These are phyloP conservation scores for Eragrostis curvula DNA, from an alignment of 176 grass and related monocot species.

Conservation along the genomic window DNA sequence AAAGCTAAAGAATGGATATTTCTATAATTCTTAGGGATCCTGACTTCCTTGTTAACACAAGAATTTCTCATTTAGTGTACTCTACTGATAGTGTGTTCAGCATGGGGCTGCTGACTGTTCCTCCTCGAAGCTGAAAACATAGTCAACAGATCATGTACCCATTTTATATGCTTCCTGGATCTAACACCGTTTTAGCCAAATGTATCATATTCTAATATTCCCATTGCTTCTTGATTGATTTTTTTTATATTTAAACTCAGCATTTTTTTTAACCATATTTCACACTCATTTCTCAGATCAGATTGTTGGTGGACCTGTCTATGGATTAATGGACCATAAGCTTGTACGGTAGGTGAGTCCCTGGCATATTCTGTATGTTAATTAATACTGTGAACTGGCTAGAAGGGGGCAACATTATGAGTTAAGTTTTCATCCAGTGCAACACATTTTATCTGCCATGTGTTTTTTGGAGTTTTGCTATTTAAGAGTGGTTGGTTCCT, in stretches of 20 bases:
- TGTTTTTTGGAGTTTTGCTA: conserved; percentile 10
- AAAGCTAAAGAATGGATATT: background rate
- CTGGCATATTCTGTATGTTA: conserved; percentile 14
- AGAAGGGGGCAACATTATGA: conserved; percentile 17
- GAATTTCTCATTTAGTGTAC: background rate
- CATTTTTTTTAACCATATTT: background rate
- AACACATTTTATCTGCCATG: conserved; percentile 15
- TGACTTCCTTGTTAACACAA: background rate
- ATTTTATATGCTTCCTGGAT: conserved; percentile 17
- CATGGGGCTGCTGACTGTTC: background rate
- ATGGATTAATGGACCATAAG: background rate
- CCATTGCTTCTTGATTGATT: background rate
- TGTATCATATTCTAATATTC: conserved; percentile 11
- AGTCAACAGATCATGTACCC: background rate
- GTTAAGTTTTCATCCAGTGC: conserved; percentile 9
- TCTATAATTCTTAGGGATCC: conserved; percentile 20
- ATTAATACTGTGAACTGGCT: conserved; percentile 27
- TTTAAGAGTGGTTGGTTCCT: conserved; percentile 26
- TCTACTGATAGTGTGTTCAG: background rate
- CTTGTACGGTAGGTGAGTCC: conserved; percentile 35
- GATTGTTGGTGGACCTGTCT: conserved; percentile 7
- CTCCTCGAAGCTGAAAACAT: background rate
- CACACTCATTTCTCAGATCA: conserved; percentile 31
- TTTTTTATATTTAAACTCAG: background rate
- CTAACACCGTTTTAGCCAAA: background rate